These are phyloP conservation scores for Mallotus japonicus DNA, from an alignment of 441 rosid species.

Conservation along the genomic window DNA sequence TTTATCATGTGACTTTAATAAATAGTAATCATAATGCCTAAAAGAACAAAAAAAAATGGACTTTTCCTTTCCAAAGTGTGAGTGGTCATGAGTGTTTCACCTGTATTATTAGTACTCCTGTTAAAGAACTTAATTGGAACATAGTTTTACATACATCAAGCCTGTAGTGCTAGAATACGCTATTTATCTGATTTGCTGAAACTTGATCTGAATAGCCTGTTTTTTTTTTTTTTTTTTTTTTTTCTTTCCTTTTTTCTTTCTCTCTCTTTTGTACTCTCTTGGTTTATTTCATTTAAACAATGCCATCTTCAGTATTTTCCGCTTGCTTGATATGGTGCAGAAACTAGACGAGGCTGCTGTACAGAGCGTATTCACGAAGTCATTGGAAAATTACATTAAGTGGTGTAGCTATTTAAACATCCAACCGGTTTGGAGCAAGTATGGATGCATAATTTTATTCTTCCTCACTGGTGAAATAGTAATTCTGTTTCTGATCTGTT, in stretches of 20 bases:
- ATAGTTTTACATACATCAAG: not conserved
- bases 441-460: constrained; percentile 29
- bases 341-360: constrained; percentile 79
- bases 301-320: not conserved
- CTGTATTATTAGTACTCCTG: not conserved
- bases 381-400: constrained; percentile 84
- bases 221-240: not conserved
- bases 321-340: constrained; percentile 39
- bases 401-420: constrained; percentile 90
- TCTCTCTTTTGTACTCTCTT: too few relatives aligned
- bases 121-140: not conserved
- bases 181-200: constrained; percentile 2
- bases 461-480: constrained; percentile 18
- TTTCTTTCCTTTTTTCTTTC: too few relatives aligned
- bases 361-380: constrained; percentile 67
- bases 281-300: not conserved
- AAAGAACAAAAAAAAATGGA: not conserved
- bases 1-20: not conserved
- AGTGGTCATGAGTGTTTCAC: not conserved
- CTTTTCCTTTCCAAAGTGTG: not conserved
- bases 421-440: constrained; percentile 94
- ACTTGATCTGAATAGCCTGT: not conserved
- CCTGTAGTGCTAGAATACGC: not conserved
- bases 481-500: constrained; percentile 11
- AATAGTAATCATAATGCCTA: not conserved